A percentile compares a stretch with the other conserved stretches of the same genome.
phyloP scores from a whole-genome alignment of 352 stramenopile species.

The Thraustochytrium sp. region DNA sequence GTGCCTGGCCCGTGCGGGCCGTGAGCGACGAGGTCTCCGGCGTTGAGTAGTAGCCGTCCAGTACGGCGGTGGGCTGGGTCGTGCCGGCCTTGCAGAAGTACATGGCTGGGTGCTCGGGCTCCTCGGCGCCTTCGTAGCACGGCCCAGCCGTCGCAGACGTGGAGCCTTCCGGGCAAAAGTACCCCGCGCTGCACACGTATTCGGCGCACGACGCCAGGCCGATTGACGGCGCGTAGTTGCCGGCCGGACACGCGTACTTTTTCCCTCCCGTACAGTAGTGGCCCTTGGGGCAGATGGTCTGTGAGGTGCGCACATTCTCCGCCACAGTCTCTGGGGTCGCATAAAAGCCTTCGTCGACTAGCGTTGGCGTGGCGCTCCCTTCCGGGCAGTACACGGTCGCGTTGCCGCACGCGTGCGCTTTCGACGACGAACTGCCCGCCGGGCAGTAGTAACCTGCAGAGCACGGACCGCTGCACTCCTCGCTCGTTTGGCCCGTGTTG shows the following conservation, averaged over 20 bases:
- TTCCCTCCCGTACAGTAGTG: constrained; percentile 33
- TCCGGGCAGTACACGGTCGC: constrained; percentile 39
- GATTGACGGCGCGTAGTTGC: constrained; percentile 28
- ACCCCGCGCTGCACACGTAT: constrained; percentile 35
- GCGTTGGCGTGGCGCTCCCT: neutral
- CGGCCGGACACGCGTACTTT: constrained; percentile 41
- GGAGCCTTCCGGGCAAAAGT: constrained; percentile 42
- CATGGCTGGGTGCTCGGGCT: constrained; percentile 12
- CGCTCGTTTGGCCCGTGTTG: constrained; percentile 31
- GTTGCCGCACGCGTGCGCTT: constrained; percentile 25
- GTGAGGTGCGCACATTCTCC: neutral
- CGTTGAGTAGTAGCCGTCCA: constrained; percentile 44
- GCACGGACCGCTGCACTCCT: constrained; percentile 35
- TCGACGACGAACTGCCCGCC: neutral
- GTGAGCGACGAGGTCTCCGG: neutral
- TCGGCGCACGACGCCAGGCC: neutral
- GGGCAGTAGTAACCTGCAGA: constrained; percentile 45
- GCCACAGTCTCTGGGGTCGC: neutral
- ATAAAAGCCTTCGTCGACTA: constrained; percentile 44
- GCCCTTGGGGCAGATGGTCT: constrained; percentile 43
- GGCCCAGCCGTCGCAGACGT: constrained; percentile 26
- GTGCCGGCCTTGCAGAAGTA: constrained; percentile 45
- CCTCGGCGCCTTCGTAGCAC: neutral
- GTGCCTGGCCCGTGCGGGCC: neutral
- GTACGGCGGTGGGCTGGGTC: neutral